Evolutionary conservation across 176 grass and related monocot species (phyloP).

Genomic region (Bothriochloa decipiens): DNA sequence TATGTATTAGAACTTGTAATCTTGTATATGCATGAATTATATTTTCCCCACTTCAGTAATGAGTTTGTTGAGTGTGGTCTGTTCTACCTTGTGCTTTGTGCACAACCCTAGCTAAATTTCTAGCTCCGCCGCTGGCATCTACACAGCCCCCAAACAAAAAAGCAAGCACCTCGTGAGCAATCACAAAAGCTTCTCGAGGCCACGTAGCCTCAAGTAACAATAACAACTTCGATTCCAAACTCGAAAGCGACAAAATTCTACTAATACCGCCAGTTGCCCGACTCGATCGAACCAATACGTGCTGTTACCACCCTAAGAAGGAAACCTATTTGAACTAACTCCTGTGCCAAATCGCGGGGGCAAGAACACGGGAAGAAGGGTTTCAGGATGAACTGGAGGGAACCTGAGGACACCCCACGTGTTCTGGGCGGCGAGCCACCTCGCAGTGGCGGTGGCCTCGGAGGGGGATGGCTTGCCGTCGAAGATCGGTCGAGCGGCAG

Average conservation of each 20-base stretch:
- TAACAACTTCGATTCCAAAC: not conserved
- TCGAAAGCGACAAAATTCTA: not conserved
- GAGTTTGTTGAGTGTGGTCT: not conserved
- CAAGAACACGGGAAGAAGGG: not conserved
- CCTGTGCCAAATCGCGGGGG: not conserved
- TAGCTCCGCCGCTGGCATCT: not conserved
- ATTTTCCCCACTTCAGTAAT: not conserved
- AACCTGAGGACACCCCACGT: constrained; percentile 96
- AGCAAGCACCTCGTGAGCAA: not conserved
- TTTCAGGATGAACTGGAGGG: not conserved
- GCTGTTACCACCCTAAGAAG: not conserved
- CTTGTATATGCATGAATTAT: not conserved
- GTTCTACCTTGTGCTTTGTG: not conserved
- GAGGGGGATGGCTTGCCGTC: constrained; percentile 61
- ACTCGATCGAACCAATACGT: not conserved
- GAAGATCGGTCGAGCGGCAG: constrained; percentile 41
- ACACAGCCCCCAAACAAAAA: not conserved
- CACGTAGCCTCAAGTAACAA: not conserved
- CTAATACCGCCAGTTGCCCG: not conserved
- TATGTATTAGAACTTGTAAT: not conserved
- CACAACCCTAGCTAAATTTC: not conserved
- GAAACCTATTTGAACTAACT: not conserved
- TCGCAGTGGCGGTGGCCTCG: constrained; percentile 67
- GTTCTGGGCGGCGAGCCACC: constrained; percentile 84
- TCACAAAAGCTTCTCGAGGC: not conserved